phyloP scores from a whole-genome alignment of 2,329 filamentous ascomycete genomes.

The Neofusicoccum umdonicola region DNA sequence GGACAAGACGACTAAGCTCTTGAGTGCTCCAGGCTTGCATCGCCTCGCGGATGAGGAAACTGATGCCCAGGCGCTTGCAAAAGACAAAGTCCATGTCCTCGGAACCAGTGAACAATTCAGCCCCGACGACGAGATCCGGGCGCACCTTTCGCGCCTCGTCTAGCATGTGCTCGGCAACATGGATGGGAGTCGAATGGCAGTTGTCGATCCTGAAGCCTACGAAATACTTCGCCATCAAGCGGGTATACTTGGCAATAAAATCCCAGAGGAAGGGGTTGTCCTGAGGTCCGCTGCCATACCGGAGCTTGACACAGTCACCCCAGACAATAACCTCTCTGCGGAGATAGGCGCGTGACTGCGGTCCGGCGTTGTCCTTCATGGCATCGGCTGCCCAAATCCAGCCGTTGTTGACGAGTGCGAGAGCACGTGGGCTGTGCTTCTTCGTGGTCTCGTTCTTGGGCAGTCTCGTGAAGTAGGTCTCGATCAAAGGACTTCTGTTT shows the following conservation, averaged over 20 bases:
- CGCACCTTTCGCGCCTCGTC: slow-evolving; percentile 88
- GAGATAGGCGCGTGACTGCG: slow-evolving; percentile 88
- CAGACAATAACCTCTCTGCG: slow-evolving; percentile 94
- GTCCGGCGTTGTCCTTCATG: slow-evolving; percentile 87
- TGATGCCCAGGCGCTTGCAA: slow-evolving; percentile 86
- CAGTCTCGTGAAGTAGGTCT: slow-evolving; percentile 91
- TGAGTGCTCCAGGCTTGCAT: slow-evolving; percentile 98
- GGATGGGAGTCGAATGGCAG: slow-evolving; percentile 91
- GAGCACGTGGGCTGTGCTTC: slow-evolving; percentile 70
- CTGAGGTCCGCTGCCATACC: slow-evolving; percentile 75
- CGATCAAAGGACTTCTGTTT: slow-evolving; percentile 75
- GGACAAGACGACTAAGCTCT: slow-evolving; percentile 88
- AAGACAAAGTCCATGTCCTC: slow-evolving; percentile 97
- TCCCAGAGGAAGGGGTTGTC: slow-evolving; percentile 96
- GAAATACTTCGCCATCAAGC: slow-evolving; percentile 91
- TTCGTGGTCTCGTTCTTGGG: slow-evolving; percentile 74
- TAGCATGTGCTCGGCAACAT: slow-evolving; percentile 90
- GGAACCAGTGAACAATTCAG: slow-evolving; percentile 91
- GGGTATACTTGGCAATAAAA: slow-evolving; percentile 90
- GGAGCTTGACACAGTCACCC: slow-evolving; percentile 96
- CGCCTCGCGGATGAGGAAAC: slow-evolving; percentile 88
- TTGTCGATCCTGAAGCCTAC: slow-evolving; percentile 96
- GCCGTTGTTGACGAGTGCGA: slow-evolving; percentile 90
- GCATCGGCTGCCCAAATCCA: slow-evolving; percentile 99
- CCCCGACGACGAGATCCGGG: slow-evolving; percentile 86